phyloP scores from a whole-genome alignment of 2,329 filamentous ascomycete species.

The Aspergillus niger region DNA sequence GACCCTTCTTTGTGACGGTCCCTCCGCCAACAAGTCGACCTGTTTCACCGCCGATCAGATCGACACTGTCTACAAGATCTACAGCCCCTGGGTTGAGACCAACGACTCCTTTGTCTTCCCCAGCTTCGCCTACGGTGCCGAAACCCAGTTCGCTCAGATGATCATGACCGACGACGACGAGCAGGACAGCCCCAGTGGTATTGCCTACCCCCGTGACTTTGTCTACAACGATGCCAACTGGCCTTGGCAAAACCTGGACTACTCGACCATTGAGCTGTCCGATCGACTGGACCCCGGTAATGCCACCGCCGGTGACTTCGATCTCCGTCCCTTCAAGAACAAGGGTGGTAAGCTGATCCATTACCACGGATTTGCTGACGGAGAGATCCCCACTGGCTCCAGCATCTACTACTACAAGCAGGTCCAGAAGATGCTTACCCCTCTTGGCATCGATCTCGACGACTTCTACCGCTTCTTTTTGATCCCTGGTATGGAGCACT shows the following conservation, averaged over 20 bases:
- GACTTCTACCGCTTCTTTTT: conserved; percentile 22
- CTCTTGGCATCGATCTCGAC: conserved; percentile 11
- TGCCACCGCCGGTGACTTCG: conserved; percentile 13
- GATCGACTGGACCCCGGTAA: conserved; percentile 13
- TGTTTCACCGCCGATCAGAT: conserved; percentile 52
- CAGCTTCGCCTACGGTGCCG: conserved; percentile 13
- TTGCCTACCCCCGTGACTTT: conserved; percentile 13
- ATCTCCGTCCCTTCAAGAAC: conserved; percentile 13
- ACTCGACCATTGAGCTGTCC: conserved; percentile 38
- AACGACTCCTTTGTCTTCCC: conserved; percentile 36
- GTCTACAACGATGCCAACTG: conserved; percentile 45
- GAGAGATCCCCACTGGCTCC: conserved; percentile 19
- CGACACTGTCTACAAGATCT: conserved; percentile 29
- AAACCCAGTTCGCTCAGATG: conserved; percentile 4
- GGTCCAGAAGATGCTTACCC: background rate
- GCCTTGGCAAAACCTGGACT: conserved; percentile 42
- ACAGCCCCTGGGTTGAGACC: conserved; percentile 5
- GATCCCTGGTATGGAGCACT: conserved; percentile 20
- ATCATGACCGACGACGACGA: conserved; percentile 12
- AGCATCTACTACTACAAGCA: conserved; percentile 8
- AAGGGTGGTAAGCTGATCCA: conserved; percentile 18
- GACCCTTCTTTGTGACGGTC: conserved; percentile 36
- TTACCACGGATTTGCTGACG: conserved; percentile 22
- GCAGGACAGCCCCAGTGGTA: background rate
- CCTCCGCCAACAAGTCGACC: conserved; percentile 24